Evolutionary conservation across 306 rosid genomes (phyloP).

Genomic region (Trichosanthes cucumerina): DNA sequence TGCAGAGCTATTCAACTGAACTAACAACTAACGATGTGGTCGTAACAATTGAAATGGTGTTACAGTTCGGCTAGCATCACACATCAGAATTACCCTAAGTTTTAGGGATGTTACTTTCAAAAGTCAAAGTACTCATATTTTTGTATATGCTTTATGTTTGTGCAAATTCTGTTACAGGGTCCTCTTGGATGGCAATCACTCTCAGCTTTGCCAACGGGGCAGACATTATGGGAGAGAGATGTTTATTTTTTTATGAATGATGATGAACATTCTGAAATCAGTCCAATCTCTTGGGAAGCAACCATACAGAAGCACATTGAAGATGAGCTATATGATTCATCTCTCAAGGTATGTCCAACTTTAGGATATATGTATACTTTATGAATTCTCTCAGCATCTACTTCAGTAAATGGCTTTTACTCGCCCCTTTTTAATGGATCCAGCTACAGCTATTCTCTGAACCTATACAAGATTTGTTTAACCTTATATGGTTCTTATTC

Average conservation of each 20-base stretch:
- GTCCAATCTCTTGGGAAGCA: conserved; percentile 87
- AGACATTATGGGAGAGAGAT: conserved; percentile 51
- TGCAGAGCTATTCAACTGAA: background rate
- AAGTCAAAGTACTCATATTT: background rate
- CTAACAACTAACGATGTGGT: background rate
- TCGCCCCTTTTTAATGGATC: background rate
- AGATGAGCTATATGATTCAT: conserved; percentile 71
- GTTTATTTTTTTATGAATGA: conserved; percentile 51
- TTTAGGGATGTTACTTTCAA: background rate
- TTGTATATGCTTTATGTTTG: conserved; percentile 20
- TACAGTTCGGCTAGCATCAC: background rate
- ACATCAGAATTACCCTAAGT: background rate
- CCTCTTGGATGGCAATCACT: conserved; percentile 88
- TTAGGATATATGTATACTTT: background rate
- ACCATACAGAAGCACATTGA: conserved; percentile 84
- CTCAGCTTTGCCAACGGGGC: conserved; percentile 58
- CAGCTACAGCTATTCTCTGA: background rate
- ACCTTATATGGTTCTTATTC: background rate
- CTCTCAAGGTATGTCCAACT: conserved; percentile 43
- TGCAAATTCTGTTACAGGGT: conserved; percentile 56
- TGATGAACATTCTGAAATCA: conserved; percentile 57
- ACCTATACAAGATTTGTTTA: background rate
- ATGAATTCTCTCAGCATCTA: background rate
- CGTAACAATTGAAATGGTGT: background rate
- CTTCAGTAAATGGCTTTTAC: background rate